These are phyloP conservation scores for Calocybe indica DNA, from an alignment of 768 basidiomycete genomes.

Conservation along the genomic window DNA sequence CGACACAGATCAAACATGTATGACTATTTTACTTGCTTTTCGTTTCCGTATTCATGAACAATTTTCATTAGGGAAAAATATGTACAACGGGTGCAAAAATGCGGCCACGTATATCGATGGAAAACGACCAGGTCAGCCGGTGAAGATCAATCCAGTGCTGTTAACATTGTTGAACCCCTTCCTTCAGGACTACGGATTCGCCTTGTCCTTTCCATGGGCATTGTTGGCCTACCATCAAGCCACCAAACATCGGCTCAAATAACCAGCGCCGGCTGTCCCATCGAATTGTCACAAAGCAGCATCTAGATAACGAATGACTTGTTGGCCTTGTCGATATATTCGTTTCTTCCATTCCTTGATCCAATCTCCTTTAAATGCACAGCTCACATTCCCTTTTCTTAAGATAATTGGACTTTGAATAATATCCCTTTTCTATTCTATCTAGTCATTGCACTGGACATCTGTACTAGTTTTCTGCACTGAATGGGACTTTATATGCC, in stretches of 20 bases:
- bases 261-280: conserved; percentile 60
- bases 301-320: conserved; percentile 25
- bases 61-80: conserved; percentile 51
- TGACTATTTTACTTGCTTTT: conserved; percentile 2
- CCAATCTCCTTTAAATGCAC: too few relatives aligned
- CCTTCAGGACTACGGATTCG: conserved; percentile 53
- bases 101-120: conserved; percentile 38
- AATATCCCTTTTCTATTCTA: too few relatives aligned
- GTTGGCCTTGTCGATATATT: not conserved
- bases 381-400: too few relatives aligned
- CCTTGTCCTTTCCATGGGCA: conserved; percentile 59
- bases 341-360: not conserved
- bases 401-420: too few relatives aligned
- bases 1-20: conserved; percentile 79
- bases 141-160: not conserved
- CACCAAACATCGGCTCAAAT: conserved; percentile 51
- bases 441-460: too few relatives aligned
- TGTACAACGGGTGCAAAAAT: conserved; percentile 78
- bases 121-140: conserved; percentile 53
- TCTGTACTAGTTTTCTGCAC: too few relatives aligned
- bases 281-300: conserved; percentile 52
- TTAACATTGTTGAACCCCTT: conserved; percentile 14
- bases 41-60: conserved; percentile 2
- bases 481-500: too few relatives aligned
- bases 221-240: conserved; percentile 58